Evolutionary conservation across 1,139 yeast genomes (phyloP).

Genomic region (Hanseniaspora sp.): DNA sequence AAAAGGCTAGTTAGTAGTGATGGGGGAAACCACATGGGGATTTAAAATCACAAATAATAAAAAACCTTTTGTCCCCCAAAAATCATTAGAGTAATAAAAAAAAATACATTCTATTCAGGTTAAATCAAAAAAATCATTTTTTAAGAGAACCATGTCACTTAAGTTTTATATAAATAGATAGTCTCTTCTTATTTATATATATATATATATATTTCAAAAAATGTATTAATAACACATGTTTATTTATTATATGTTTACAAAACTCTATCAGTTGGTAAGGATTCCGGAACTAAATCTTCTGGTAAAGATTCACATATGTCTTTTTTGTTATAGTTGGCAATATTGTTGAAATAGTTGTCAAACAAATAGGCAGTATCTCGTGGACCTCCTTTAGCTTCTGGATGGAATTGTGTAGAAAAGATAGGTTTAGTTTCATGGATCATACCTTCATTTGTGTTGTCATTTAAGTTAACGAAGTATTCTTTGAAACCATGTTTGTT

Average conservation of each 20-base stretch:
- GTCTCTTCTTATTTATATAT: no score
- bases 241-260: not conserved
- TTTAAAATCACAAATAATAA: no score
- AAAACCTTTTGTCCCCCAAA: no score
- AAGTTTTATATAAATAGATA: no score
- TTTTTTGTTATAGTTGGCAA: constrained; percentile 32
- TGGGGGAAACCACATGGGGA: no score
- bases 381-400: constrained; percentile 99
- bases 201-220: no score
- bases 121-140: no score
- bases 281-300: constrained; percentile 20
- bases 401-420: constrained; percentile 95
- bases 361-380: constrained; percentile 80
- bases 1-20: no score
- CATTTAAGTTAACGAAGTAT: constrained; percentile 84
- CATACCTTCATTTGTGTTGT: constrained; percentile 95
- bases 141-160: no score
- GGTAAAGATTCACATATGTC: constrained; percentile 37
- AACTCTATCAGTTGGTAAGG: constrained; percentile 15
- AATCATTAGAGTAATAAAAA: no score
- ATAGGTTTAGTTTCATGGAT: constrained; percentile 75
- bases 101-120: no score
- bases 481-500: constrained; percentile 57
- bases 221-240: no score
- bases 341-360: constrained; percentile 73